These are phyloP conservation scores for Hibiscus syriacus DNA, from an alignment of 345 rosid species.

Conservation along the genomic window DNA sequence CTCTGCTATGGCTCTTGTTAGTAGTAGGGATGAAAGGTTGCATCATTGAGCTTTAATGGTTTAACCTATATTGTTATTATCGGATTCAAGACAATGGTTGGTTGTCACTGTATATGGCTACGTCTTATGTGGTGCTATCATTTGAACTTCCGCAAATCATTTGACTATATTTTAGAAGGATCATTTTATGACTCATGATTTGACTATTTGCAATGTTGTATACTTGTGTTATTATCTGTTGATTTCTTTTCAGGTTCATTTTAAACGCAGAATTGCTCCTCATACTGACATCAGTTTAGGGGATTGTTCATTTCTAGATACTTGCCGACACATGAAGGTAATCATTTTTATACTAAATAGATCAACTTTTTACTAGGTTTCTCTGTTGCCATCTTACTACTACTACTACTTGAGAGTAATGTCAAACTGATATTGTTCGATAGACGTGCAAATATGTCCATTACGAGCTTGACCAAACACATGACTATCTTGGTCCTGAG, in stretches of 20 bases:
- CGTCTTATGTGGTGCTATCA: background rate
- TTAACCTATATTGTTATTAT: background rate
- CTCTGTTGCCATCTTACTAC: background rate
- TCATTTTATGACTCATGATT: background rate
- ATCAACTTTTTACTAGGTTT: constrained; percentile 7
- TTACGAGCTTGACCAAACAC: constrained; percentile 89
- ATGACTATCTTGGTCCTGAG: constrained; percentile 60
- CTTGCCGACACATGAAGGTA: constrained; percentile 99
- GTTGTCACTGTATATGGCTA: background rate
- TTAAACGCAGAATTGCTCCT: constrained; percentile 84
- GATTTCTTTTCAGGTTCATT: constrained; percentile 67
- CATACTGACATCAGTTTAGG: constrained; percentile 91
- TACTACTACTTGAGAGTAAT: background rate
- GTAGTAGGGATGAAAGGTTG: background rate
- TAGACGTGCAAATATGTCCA: constrained; percentile 98
- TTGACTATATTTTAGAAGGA: background rate
- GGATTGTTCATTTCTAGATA: constrained; percentile 98
- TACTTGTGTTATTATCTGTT: background rate
- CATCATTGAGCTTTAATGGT: background rate
- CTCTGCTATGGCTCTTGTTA: background rate
- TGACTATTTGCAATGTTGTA: background rate
- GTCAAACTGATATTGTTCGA: constrained; percentile 9
- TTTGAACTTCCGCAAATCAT: background rate
- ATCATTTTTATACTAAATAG: background rate
- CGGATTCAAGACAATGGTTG: background rate